Conservation (phyloP, 2,329 filamentous ascomycete species). For the Teratosphaeria epicoccoides region DNA sequence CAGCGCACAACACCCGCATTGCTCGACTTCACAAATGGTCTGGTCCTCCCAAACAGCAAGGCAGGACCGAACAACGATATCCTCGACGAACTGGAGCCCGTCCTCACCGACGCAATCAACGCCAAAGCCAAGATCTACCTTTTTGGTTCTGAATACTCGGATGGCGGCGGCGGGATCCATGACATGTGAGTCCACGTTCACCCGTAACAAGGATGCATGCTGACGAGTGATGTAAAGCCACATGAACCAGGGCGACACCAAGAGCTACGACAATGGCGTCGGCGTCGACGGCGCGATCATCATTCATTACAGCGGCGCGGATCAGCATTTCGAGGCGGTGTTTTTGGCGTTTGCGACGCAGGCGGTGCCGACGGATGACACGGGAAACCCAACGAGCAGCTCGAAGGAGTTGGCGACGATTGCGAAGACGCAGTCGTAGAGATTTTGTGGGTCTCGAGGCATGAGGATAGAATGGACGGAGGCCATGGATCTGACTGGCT, state of each 20-base stretch:
- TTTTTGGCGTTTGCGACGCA: slow-evolving; percentile 32
- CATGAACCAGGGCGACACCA: slow-evolving; percentile 31
- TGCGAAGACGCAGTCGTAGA: slow-evolving; percentile 4
- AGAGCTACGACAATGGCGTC: slow-evolving; percentile 26
- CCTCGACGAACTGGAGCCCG: slow-evolving; percentile 26
- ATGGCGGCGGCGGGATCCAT: slow-evolving; percentile 24
- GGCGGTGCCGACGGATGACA: slow-evolving; percentile 27
- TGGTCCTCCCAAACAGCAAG: slow-evolving; percentile 9
- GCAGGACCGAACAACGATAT: slow-evolving; percentile 20
- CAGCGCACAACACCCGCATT: slow-evolving; percentile 11
- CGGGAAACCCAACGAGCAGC: slow-evolving; percentile 12
- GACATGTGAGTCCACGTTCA: slow-evolving; percentile 18
- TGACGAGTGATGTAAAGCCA: slow-evolving; percentile 13
- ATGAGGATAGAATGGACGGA: no score
- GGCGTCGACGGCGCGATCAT: slow-evolving; percentile 30
- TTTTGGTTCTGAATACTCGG: slow-evolving; percentile 27
- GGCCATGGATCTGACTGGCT: no score
- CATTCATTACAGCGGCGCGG: slow-evolving; percentile 18
- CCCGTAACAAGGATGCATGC: not conserved
- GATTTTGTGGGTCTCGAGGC: no score
- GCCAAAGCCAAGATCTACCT: slow-evolving; percentile 29
- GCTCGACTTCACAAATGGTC: slow-evolving; percentile 9
- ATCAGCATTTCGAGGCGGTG: slow-evolving; percentile 30
- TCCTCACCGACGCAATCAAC: slow-evolving; percentile 27
- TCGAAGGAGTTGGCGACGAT: slow-evolving; percentile 7